Evolutionary conservation across 2,329 filamentous ascomycete species (phyloP).

Genomic region (Fusarium agapanthi): DNA sequence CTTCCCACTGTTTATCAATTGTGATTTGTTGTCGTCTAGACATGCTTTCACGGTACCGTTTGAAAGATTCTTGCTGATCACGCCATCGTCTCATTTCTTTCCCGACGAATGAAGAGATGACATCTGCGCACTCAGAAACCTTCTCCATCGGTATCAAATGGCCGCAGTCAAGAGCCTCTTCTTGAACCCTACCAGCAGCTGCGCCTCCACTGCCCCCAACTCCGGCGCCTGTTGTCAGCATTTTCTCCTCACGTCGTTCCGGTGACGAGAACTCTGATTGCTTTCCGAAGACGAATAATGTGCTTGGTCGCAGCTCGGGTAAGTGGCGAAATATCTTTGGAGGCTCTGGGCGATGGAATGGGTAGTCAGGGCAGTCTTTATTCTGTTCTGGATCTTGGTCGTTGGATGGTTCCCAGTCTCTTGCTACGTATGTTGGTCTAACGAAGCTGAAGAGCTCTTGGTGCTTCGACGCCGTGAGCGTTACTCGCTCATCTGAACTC

Average conservation of each 20-base stretch:
- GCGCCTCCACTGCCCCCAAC: not conserved
- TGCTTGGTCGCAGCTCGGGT: not conserved
- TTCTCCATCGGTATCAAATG: slow-evolving; percentile 1
- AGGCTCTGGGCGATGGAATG: not conserved
- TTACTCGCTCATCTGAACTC: not conserved
- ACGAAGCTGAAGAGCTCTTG: not conserved
- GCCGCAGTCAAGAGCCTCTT: not conserved
- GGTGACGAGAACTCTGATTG: not conserved
- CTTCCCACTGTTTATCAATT: not conserved
- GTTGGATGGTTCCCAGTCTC: not conserved
- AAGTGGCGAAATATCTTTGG: not conserved
- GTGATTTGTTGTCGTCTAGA: not conserved
- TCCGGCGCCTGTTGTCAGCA: not conserved
- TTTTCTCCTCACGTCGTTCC: not conserved
- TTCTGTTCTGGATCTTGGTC: not conserved
- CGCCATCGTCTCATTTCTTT: not conserved
- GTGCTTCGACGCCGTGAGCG: not conserved
- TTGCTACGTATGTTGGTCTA: not conserved
- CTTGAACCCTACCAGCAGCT: not conserved
- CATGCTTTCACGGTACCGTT: not conserved
- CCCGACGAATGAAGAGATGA: not conserved
- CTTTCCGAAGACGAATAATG: not conserved
- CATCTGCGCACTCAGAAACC: not conserved
- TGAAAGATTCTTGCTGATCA: not conserved
- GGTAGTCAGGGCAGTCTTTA: not conserved